phyloP scores from a whole-genome alignment of 352 stramenopile genomes.

The Elongisporangium prolatum region DNA sequence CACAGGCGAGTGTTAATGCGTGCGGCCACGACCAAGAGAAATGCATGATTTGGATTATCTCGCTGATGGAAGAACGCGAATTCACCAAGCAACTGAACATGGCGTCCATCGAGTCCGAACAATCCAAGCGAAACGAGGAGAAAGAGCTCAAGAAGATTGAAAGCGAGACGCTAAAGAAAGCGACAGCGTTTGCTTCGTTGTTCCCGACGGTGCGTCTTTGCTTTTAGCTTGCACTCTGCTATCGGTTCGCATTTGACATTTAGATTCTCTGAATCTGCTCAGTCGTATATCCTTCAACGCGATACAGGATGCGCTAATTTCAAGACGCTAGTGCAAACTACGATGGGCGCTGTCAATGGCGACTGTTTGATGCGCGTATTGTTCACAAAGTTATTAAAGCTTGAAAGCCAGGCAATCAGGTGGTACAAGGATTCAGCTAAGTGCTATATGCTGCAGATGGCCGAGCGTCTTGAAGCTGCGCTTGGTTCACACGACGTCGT shows the following conservation, averaged over 20 bases:
- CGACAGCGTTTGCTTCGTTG: slow-evolving; percentile 53
- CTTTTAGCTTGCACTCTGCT: no score
- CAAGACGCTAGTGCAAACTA: slow-evolving; percentile 39
- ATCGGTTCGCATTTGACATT: no score
- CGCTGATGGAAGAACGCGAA: slow-evolving; percentile 64
- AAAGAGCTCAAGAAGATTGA: slow-evolving; percentile 49
- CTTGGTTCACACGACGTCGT: slow-evolving; percentile 39
- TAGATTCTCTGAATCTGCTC: no score
- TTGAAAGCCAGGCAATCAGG: slow-evolving; percentile 59
- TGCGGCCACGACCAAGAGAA: slow-evolving; percentile 53
- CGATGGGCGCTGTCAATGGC: slow-evolving; percentile 38
- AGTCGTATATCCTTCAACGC: slow-evolving; percentile 55
- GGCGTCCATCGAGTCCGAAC: slow-evolving; percentile 75
- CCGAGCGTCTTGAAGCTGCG: slow-evolving; percentile 35
- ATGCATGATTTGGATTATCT: slow-evolving; percentile 83
- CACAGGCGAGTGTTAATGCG: slow-evolving; percentile 47
- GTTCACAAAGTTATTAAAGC: slow-evolving; percentile 55
- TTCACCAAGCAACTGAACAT: slow-evolving; percentile 66
- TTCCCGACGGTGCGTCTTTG: slow-evolving; percentile 52
- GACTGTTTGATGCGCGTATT: slow-evolving; percentile 42
- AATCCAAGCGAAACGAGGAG: slow-evolving; percentile 59
- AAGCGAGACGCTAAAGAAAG: slow-evolving; percentile 39
- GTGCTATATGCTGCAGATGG: slow-evolving; percentile 70
- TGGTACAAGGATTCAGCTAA: slow-evolving; percentile 68
- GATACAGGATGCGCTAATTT: slow-evolving; percentile 31